Evolutionary conservation across 768 basidiomycete genomes (phyloP), one percentile per base, ranked within the genome.

Genomic region (Mycena indigotica): DNA sequence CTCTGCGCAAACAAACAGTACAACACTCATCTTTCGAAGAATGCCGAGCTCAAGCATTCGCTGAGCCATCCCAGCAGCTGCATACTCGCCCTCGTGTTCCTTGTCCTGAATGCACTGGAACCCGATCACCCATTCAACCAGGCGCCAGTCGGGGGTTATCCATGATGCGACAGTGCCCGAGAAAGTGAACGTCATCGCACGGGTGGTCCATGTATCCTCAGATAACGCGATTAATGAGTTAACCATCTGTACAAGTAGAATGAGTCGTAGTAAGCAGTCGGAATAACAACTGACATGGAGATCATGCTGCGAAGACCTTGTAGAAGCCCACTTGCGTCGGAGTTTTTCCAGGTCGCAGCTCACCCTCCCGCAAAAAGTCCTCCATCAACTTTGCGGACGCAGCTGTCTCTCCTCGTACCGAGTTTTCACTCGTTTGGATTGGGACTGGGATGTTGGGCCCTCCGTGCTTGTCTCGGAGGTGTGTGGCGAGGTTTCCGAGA

Each of bases 21-120:
- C 30, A 38, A 28, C 24, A 72, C 73, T 65, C 62, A 76, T 75
- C 72, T 76, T 75, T 53, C 74, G 53, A 0, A 75, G 54, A 8
- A 65, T 55, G 1, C 72, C 71, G n/a, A 59, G 29, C 25, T 66
- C 65, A 0, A 56, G 25, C 10, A 64, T 60, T 6, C 69, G 61
- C 13, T 73, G 50, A 1, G 66, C 60, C 46, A 76, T 70, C 3
- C 66, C 72, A 45, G 67, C 63, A 2, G 63, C 75, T 3, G 65
- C 72, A 63, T 70, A 64, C 16, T 68, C 46, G 0, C 75, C 77
- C 50, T 66, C 61, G 45, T 73, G 73, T 8, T 75, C 67, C 57
- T 73, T 71, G 21, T 70, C 68, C 10, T 69, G 65, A 12, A 75
- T 66, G 1, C 63, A 63, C 25, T 67, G 54, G 55, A 74, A 73